A percentile compares a stretch with the other conserved stretches of the same genome.
Conservation (phyloP, 305 asterid species). For the Rubia peregrina region DNA sequence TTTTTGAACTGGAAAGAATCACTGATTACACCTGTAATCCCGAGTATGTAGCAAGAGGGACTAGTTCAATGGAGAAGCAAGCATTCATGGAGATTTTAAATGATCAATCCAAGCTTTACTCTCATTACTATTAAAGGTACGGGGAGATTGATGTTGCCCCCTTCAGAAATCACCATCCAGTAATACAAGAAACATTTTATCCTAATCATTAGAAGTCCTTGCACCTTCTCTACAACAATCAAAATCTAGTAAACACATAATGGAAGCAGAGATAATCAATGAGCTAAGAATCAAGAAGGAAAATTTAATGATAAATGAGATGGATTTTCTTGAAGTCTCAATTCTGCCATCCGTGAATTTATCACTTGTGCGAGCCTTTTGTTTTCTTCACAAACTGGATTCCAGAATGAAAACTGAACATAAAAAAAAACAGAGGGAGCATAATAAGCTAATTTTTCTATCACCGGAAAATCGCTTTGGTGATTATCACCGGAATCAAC, state of each 20-base stretch:
- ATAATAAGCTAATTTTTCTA: too few species aligned
- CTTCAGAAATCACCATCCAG: not conserved
- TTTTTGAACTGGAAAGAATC: conserved; percentile 32
- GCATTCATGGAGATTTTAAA: conserved; percentile 14
- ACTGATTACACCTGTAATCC: conserved; percentile 28
- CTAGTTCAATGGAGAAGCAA: conserved; percentile 14
- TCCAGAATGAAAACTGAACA: too few species aligned
- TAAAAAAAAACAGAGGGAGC: too few species aligned
- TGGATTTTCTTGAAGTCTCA: too few species aligned
- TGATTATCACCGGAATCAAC: too few species aligned
- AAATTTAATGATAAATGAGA: too few species aligned
- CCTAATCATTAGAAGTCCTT: conserved; percentile 23
- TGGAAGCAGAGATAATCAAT: conserved; percentile 16
- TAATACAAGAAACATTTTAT: conserved; percentile 21
- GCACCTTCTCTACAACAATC: conserved; percentile 15
- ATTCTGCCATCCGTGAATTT: too few species aligned
- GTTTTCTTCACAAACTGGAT: too few species aligned
- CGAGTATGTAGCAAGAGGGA: conserved; percentile 22
- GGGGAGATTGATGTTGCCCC: conserved; percentile 18
- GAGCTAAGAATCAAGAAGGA: not conserved
- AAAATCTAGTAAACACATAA: conserved; percentile 10
- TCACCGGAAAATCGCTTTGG: too few species aligned
- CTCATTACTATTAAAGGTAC: conserved; percentile 7
- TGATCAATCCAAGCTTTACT: not conserved
- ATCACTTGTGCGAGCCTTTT: too few species aligned